Conservation (phyloP, 208 protist genomes). For the Wallacemonas sp. region DNA sequence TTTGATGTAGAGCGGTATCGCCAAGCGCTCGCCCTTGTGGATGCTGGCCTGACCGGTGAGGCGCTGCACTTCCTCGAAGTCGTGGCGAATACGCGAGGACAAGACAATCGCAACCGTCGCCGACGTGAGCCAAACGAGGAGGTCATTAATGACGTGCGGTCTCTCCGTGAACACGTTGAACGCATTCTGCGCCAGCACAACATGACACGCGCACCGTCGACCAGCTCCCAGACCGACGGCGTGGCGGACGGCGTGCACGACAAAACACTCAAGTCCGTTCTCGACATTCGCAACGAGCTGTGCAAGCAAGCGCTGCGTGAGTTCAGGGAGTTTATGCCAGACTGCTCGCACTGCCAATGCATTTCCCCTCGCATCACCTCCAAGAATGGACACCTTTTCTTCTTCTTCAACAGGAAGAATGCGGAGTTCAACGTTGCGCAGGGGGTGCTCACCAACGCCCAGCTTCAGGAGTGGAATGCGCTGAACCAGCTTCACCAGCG, state of each 20-base stretch:
- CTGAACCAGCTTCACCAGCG: slow-evolving; percentile 61
- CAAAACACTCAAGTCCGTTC: slow-evolving; percentile 26
- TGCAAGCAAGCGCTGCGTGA: slow-evolving; percentile 67
- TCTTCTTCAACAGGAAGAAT: slow-evolving; percentile 74
- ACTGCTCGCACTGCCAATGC: slow-evolving; percentile 75
- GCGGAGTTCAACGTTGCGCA: slow-evolving; percentile 54
- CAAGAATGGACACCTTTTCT: slow-evolving; percentile 84
- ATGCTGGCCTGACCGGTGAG: slow-evolving; percentile 72
- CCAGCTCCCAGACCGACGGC: background rate
- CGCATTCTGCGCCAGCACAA: slow-evolving; percentile 40
- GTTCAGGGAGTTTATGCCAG: slow-evolving; percentile 53
- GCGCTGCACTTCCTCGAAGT: slow-evolving; percentile 80
- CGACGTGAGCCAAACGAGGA: slow-evolving; percentile 66
- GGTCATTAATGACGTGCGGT: slow-evolving; percentile 59
- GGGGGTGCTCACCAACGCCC: slow-evolving; percentile 45
- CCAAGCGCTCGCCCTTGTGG: slow-evolving; percentile 74
- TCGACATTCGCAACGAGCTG: slow-evolving; percentile 79
- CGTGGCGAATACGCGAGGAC: slow-evolving; percentile 55
- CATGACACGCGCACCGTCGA: background rate
- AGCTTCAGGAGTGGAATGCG: slow-evolving; percentile 67
- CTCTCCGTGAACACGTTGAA: slow-evolving; percentile 64
- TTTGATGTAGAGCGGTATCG: slow-evolving; percentile 86
- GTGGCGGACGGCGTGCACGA: background rate
- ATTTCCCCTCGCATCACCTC: slow-evolving; percentile 76
- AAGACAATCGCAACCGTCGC: slow-evolving; percentile 45